Percentiles rank a stretch among this genome's conserved stretches.
phyloP scores from a whole-genome alignment of 768 basidiomycete species.

The Tylopilus vinaceipallidus region DNA sequence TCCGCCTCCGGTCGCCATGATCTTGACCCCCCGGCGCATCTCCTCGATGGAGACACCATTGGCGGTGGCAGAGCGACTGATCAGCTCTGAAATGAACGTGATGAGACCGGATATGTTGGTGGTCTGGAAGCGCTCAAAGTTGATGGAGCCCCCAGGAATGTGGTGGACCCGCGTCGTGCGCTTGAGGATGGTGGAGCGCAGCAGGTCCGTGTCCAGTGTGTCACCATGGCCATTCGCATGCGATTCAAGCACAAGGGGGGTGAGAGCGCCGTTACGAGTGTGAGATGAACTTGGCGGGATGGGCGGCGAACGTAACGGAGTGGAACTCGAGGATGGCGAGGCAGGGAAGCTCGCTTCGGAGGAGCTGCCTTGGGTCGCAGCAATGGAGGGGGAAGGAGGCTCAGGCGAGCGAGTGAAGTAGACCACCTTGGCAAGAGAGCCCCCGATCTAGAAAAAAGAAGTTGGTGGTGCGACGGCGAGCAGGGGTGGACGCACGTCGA shows the following conservation, averaged over 20 bases:
- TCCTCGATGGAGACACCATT: constrained; percentile 87
- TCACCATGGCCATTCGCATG: constrained; percentile 28
- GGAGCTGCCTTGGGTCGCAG: constrained; percentile 57
- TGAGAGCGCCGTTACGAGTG: constrained; percentile 70
- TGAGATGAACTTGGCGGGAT: constrained; percentile 30
- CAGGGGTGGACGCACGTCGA: constrained; percentile 69
- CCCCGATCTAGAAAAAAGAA: constrained; percentile 70
- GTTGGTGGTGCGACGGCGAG: background rate
- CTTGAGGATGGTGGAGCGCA: constrained; percentile 66
- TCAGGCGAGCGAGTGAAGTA: constrained; percentile 96
- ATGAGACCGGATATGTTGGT: constrained; percentile 82
- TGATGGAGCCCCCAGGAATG: constrained; percentile 94
- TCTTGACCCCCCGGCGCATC: constrained; percentile 91
- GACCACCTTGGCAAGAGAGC: constrained; percentile 95
- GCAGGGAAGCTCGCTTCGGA: constrained; percentile 44
- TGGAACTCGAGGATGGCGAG: constrained; percentile 23
- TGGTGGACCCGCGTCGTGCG: constrained; percentile 59
- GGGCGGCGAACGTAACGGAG: constrained; percentile 19
- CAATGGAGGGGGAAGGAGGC: constrained; percentile 71
- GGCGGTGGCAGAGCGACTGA: constrained; percentile 77
- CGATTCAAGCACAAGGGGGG: constrained; percentile 71
- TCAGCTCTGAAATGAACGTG: constrained; percentile 82
- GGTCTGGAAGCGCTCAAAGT: constrained; percentile 97
- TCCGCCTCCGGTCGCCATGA: constrained; percentile 97
- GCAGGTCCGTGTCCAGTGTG: constrained; percentile 40